Conservation (phyloP, 148 eudicot species). For the Cornus controversa region DNA sequence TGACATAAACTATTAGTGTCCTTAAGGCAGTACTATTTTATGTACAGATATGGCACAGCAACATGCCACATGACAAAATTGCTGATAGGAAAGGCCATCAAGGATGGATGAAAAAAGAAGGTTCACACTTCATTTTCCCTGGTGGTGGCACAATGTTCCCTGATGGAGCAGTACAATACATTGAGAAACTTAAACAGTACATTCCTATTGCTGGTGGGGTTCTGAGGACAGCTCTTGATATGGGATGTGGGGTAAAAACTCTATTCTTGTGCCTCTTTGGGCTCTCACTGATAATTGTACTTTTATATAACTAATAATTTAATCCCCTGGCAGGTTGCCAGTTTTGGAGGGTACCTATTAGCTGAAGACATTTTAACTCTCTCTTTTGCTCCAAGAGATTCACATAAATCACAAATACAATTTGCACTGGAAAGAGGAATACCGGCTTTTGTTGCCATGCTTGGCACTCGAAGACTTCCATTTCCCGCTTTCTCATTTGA, state of each 20-base stretch:
- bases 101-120: constrained; percentile 96
- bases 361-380: constrained; percentile 72
- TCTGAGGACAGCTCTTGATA: constrained; percentile 97
- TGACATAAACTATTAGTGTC: too few relatives aligned
- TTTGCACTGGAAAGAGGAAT: constrained; percentile 97
- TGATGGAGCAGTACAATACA: constrained; percentile 87
- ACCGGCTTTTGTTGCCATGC: constrained; percentile 97
- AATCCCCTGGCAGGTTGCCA: constrained; percentile 73
- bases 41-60: constrained; percentile 89
- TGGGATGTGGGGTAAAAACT: constrained; percentile 96
- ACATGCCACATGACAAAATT: constrained; percentile 93
- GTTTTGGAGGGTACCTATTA: constrained; percentile 93
- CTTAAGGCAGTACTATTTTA: background rate
- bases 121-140: constrained; percentile 89
- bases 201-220: constrained; percentile 84
- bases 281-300: background rate
- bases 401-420: constrained; percentile 96
- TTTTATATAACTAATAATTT: constrained; percentile 6
- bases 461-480: constrained; percentile 95
- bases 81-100: constrained; percentile 98
- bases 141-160: constrained; percentile 99
- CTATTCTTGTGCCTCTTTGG: constrained; percentile 5
- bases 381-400: constrained; percentile 99
- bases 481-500: constrained; percentile 95
- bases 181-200: constrained; percentile 92